phyloP scores from a whole-genome alignment of 768 basidiomycete genomes.

The Brasilioporus rufonigricans region DNA sequence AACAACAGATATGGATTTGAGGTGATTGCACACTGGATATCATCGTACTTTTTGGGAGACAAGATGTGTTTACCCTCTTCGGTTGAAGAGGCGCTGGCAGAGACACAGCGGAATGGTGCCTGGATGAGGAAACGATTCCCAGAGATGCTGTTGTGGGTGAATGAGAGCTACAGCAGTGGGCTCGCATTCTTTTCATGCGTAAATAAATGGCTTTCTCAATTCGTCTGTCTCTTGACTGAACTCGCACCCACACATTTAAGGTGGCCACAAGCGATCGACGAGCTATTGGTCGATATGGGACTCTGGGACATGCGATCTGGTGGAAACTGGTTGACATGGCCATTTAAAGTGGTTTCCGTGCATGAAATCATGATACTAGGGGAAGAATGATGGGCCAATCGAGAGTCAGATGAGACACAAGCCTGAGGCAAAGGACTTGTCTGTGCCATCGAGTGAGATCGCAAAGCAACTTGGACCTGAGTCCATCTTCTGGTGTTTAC shows the following conservation, averaged over 20 bases:
- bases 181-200: conserved; percentile 55
- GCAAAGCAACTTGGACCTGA: background rate
- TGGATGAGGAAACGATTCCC: conserved; percentile 60
- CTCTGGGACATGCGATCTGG: conserved; percentile 51
- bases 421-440: background rate
- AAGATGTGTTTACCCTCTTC: conserved; percentile 46
- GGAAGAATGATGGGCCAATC: conserved; percentile 40
- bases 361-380: conserved; percentile 46
- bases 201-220: background rate
- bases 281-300: conserved; percentile 61
- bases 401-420: background rate
- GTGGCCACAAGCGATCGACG: conserved; percentile 61
- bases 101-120: conserved; percentile 43
- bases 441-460: background rate
- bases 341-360: conserved; percentile 50
- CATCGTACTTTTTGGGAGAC: conserved; percentile 58
- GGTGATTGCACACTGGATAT: conserved; percentile 61
- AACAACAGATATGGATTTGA: conserved; percentile 56
- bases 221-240: background rate
- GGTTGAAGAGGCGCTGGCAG: conserved; percentile 43
- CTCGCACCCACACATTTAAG: conserved; percentile 36
- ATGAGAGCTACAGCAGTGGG: conserved; percentile 50
- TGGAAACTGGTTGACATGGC: conserved; percentile 67
- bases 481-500: background rate
- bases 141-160: conserved; percentile 43